Conservation (phyloP, 768 basidiomycete genomes). For the Mycena vitilis region DNA sequence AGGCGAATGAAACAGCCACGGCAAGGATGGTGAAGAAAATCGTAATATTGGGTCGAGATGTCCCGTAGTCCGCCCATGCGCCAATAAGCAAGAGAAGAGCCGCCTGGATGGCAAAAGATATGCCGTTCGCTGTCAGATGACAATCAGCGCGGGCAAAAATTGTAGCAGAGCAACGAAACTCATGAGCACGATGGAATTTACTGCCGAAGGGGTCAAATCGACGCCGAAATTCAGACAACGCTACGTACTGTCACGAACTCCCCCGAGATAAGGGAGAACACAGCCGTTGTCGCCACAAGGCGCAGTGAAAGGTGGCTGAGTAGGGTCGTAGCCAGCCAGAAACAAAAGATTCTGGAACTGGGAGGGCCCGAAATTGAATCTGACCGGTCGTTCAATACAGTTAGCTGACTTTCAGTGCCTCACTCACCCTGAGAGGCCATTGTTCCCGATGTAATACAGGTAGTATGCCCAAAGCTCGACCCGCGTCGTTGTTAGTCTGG, state of each 20-base stretch:
- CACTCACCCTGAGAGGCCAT: constrained; percentile 67
- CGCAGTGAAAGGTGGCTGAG: constrained; percentile 62
- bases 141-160: not conserved
- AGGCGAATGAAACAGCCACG: constrained; percentile 78
- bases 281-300: constrained; percentile 67
- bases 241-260: constrained; percentile 66
- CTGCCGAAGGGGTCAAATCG: constrained; percentile 45
- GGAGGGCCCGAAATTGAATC: constrained; percentile 77
- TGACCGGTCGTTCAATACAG: not conserved
- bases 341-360: constrained; percentile 82
- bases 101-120: constrained; percentile 83
- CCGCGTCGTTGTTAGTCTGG: constrained; percentile 55
- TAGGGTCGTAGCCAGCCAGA: constrained; percentile 78
- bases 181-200: constrained; percentile 81
- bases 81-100: constrained; percentile 73
- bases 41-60: constrained; percentile 75
- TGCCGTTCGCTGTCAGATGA: constrained; percentile 66
- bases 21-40: constrained; percentile 78
- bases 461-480: constrained; percentile 71
- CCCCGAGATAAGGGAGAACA: constrained; percentile 74
- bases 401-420: constrained; percentile 39
- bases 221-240: constrained; percentile 1
- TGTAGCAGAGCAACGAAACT: constrained; percentile 39
- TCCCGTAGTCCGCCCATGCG: constrained; percentile 87
- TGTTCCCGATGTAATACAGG: constrained; percentile 74